Evolutionary conservation across 2,329 filamentous ascomycete genomes (phyloP).

Genomic region (Fusarium veterinarium): DNA sequence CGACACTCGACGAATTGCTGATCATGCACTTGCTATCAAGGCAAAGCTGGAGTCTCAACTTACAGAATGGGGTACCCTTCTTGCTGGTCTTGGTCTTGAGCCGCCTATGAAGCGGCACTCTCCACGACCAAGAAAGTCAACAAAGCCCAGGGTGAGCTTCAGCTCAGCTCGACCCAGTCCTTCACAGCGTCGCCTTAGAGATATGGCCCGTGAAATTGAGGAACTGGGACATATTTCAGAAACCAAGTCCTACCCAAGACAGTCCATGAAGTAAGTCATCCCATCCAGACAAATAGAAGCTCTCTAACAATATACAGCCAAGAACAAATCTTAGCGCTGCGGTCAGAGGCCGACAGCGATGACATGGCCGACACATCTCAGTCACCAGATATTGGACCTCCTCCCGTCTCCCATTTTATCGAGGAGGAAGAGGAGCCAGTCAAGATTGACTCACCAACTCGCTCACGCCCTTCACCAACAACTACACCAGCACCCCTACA

Average conservation of each 20-base stretch:
- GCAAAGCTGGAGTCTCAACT: slow-evolving; percentile 78
- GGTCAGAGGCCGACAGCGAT: slow-evolving; percentile 58
- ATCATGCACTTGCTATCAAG: slow-evolving; percentile 77
- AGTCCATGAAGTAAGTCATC: slow-evolving; percentile 74
- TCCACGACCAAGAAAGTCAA: slow-evolving; percentile 54
- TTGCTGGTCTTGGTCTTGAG: slow-evolving; percentile 73
- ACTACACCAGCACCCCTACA: slow-evolving; percentile 20
- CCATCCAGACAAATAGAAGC: neutral
- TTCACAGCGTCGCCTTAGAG: slow-evolving; percentile 66
- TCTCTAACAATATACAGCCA: slow-evolving; percentile 58
- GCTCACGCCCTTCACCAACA: slow-evolving; percentile 21
- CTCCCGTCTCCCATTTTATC: slow-evolving; percentile 69
- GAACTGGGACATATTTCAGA: slow-evolving; percentile 70
- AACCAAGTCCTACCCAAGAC: slow-evolving; percentile 73
- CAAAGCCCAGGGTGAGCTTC: slow-evolving; percentile 56
- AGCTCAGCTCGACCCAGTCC: slow-evolving; percentile 57
- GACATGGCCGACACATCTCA: slow-evolving; percentile 64
- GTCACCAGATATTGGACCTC: slow-evolving; percentile 76
- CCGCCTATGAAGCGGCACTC: slow-evolving; percentile 64
- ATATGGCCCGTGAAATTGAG: slow-evolving; percentile 67
- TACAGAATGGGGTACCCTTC: slow-evolving; percentile 73
- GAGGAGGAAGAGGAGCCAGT: slow-evolving; percentile 66
- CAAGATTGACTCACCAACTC: slow-evolving; percentile 62
- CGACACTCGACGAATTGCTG: slow-evolving; percentile 67
- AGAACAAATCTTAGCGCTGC: slow-evolving; percentile 72